Evolutionary conservation across 139 green algal species (phyloP).

Genomic region (Astrephomene gubernaculifera): DNA sequence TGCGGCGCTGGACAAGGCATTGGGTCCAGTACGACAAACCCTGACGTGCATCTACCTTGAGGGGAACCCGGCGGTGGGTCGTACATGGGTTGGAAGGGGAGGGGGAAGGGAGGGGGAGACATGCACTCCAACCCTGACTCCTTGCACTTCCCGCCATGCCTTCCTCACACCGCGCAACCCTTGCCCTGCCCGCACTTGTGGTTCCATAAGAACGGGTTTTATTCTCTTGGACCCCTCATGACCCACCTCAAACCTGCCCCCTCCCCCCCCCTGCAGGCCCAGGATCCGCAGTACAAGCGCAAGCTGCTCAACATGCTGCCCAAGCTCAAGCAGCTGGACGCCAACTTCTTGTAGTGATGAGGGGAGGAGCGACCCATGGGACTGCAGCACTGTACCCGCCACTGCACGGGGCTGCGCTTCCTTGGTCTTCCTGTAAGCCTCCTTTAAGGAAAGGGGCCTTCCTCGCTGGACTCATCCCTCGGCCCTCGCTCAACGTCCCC

Average conservation of each 20-base stretch:
- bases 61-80: conserved; percentile 77
- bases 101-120: too few species aligned
- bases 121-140: too few species aligned
- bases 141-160: too few species aligned
- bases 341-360: conserved; percentile 59
- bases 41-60: conserved; percentile 90
- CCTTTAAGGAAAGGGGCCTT: too few species aligned
- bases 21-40: conserved; percentile 55
- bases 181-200: too few species aligned
- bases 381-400: too few species aligned
- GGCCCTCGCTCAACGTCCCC: too few species aligned
- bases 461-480: too few species aligned
- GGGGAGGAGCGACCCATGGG: too few species aligned
- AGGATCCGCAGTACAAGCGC: conserved; percentile 65
- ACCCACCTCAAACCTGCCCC: not conserved
- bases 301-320: conserved; percentile 74
- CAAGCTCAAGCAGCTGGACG: conserved; percentile 87
- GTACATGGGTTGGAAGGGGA: not conserved
- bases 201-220: too few species aligned
- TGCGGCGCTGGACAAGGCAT: conserved; percentile 58
- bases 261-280: conserved; percentile 21
- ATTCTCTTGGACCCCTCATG: not conserved
- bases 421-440: too few species aligned
- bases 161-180: too few species aligned
- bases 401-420: not conserved